Percentiles rank a stretch among this genome's conserved stretches.
Evolutionary conservation across 257 asterid genomes (phyloP).

Genomic region (Leonotis leonurus): DNA sequence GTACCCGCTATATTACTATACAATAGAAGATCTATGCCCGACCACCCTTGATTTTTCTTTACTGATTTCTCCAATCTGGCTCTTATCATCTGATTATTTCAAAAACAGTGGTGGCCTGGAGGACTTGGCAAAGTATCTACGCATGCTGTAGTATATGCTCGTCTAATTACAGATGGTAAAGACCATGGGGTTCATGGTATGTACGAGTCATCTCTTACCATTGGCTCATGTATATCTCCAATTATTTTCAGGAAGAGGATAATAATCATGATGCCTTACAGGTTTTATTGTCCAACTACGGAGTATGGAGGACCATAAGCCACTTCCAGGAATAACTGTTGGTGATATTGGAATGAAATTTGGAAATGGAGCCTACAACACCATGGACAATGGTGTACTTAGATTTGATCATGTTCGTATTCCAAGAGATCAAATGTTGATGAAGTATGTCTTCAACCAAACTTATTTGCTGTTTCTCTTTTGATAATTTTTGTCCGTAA

Average conservation of each 20-base stretch:
- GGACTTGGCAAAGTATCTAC: conserved; percentile 97
- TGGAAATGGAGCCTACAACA: conserved; percentile 96
- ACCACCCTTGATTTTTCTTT: not conserved
- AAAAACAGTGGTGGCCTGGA: conserved; percentile 97
- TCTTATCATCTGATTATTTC: conserved; percentile 16
- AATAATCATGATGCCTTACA: conserved; percentile 11
- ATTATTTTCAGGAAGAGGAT: not conserved
- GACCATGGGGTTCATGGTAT: conserved; percentile 88
- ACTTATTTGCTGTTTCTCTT: not conserved
- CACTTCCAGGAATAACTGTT: conserved; percentile 84
- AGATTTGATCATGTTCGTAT: conserved; percentile 86
- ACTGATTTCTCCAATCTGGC: not conserved
- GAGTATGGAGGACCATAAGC: conserved; percentile 80
- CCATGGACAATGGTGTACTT: conserved; percentile 94
- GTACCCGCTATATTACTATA: not conserved
- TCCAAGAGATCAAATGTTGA: conserved; percentile 94
- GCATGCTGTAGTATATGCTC: conserved; percentile 88
- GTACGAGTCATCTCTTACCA: not conserved
- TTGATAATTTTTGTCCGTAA: no score
- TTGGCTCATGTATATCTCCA: conserved; percentile 5
- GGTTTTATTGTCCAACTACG: conserved; percentile 93
- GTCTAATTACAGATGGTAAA: conserved; percentile 70
- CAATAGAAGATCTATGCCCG: not conserved
- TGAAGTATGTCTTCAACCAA: conserved; percentile 49
- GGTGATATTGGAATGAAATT: conserved; percentile 98